A percentile compares a stretch with the other conserved stretches of the same genome.
Evolutionary conservation across 352 stramenopile genomes (phyloP).

Genomic region (Pythium scleroteichum): DNA sequence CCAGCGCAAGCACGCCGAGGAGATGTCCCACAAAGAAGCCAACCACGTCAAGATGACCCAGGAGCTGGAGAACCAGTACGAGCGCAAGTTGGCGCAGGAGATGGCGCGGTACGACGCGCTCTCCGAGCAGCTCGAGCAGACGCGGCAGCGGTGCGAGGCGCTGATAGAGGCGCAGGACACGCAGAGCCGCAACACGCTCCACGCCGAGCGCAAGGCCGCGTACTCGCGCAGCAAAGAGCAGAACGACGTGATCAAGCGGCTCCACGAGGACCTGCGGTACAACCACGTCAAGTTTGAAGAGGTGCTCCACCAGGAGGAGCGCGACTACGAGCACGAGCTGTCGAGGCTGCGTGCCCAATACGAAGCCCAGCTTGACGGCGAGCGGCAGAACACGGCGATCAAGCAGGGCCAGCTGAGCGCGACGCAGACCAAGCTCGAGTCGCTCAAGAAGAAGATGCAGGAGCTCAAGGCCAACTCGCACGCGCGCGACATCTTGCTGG

Average conservation of each 20-base stretch:
- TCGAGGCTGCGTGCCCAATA: conserved; percentile 55
- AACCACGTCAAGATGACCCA: conserved; percentile 84
- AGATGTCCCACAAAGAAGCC: conserved; percentile 73
- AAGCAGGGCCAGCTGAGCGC: conserved; percentile 81
- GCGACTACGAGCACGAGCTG: conserved; percentile 80
- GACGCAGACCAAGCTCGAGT: conserved; percentile 80
- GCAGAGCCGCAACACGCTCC: conserved; percentile 56
- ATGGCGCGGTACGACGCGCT: conserved; percentile 86
- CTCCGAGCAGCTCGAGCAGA: conserved; percentile 87
- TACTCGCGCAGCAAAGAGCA: conserved; percentile 76
- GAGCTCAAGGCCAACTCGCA: conserved; percentile 76
- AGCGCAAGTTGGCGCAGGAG: conserved; percentile 89
- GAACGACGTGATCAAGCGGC: conserved; percentile 79
- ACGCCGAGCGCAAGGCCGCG: conserved; percentile 63
- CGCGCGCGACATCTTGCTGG: conserved; percentile 65
- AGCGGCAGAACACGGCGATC: conserved; percentile 78
- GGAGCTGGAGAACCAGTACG: conserved; percentile 93
- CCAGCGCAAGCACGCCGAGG: conserved; percentile 70
- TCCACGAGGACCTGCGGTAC: conserved; percentile 85
- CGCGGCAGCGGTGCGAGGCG: conserved; percentile 87
- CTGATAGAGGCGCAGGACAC: conserved; percentile 83
- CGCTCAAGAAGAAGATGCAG: conserved; percentile 83
- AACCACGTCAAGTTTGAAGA: conserved; percentile 88
- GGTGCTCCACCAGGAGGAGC: conserved; percentile 77
- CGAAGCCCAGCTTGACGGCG: conserved; percentile 60